Conservation (phyloP, 2,329 filamentous ascomycete genomes). For the Colletotrichum tropicale region DNA sequence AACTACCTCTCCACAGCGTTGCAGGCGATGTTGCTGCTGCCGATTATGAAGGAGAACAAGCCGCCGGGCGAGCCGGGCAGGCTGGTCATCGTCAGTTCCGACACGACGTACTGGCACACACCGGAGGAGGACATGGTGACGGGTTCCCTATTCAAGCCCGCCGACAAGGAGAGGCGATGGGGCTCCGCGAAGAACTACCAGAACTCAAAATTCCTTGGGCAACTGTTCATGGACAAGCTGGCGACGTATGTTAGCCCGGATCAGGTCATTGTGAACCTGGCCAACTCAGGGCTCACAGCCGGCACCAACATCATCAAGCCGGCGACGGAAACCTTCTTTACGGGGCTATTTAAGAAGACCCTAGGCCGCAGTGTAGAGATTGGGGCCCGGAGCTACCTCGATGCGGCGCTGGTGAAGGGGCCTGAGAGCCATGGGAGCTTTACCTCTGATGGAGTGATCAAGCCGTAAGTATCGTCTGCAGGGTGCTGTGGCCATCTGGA, state of each 20-base stretch:
- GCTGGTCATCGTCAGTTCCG: conserved; percentile 36
- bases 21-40: conserved; percentile 24
- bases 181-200: conserved; percentile 26
- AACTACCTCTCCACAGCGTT: conserved; percentile 31
- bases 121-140: conserved; percentile 26
- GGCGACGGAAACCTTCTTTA: conserved; percentile 16
- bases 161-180: conserved; percentile 33
- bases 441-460: conserved; percentile 48
- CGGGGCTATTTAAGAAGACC: conserved; percentile 25
- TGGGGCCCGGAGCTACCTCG: conserved; percentile 49
- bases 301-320: conserved; percentile 45
- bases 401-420: conserved; percentile 48
- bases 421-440: conserved; percentile 54
- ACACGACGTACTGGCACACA: conserved; percentile 22
- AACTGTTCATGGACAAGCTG: conserved; percentile 40
- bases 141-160: conserved; percentile 27
- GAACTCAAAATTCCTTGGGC: conserved; percentile 33
- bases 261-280: conserved; percentile 49
- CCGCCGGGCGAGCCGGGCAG: conserved; percentile 23
- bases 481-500: no score
- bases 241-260: conserved; percentile 39
- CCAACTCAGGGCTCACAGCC: conserved; percentile 47
- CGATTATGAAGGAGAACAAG: conserved; percentile 22
- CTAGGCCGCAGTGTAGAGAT: conserved; percentile 34
- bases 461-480: conserved; percentile 38